phyloP scores from a whole-genome alignment of 2,329 filamentous ascomycete genomes.

The Intubia oerlemansii region DNA sequence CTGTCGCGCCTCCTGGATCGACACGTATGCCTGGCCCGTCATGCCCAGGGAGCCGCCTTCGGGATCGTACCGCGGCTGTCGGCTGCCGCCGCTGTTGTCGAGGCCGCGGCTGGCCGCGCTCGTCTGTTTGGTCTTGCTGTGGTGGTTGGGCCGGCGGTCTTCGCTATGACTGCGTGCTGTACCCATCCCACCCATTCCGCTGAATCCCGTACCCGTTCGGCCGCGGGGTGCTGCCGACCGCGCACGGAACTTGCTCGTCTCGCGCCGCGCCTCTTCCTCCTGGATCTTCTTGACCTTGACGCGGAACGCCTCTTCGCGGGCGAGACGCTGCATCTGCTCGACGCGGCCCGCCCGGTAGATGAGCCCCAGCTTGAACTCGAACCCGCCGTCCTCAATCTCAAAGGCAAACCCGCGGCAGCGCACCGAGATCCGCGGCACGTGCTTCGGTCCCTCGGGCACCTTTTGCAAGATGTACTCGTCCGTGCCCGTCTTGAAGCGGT shows the following conservation, averaged over 20 bases:
- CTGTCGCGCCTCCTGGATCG: constrained; percentile 54
- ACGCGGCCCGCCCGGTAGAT: constrained; percentile 80
- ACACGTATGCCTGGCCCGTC: constrained; percentile 48
- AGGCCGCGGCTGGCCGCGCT: no score
- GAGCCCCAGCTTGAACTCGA: constrained; percentile 90
- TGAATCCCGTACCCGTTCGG: no score
- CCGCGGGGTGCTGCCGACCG: constrained; percentile 27
- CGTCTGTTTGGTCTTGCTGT: constrained; percentile 11
- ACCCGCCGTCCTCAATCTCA: constrained; percentile 85
- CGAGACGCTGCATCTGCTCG: constrained; percentile 77
- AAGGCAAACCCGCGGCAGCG: constrained; percentile 68
- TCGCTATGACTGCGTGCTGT: constrained; percentile 21
- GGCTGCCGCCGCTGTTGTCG: no score
- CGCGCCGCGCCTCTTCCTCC: constrained; percentile 41
- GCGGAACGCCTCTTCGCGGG: constrained; percentile 73
- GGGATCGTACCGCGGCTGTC: constrained; percentile 52
- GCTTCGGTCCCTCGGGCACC: constrained; percentile 64
- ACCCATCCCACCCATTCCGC: background rate
- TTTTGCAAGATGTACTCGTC: constrained; percentile 81
- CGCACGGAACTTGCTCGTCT: constrained; percentile 29
- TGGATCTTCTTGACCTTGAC: constrained; percentile 72
- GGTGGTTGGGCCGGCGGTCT: constrained; percentile 18
- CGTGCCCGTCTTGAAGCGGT: constrained; percentile 72
- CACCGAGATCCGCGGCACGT: constrained; percentile 67
- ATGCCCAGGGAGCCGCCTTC: constrained; percentile 49